These are phyloP conservation scores for Nicotiana rustica DNA, from an alignment of 305 asterid species.

Conservation along the genomic window DNA sequence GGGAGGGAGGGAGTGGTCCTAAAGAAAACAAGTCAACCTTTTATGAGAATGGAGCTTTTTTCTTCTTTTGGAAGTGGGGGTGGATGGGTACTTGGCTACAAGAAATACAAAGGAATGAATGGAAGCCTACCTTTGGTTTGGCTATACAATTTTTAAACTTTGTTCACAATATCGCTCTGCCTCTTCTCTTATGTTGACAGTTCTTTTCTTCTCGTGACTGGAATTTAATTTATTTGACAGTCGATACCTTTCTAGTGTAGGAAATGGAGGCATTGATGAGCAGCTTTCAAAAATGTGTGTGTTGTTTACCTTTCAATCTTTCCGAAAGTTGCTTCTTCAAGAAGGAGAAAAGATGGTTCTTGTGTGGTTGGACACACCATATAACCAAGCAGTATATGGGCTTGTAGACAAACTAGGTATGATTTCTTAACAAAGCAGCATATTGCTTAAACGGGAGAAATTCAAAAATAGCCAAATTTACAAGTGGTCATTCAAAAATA, in stretches of 20 bases:
- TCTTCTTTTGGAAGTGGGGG: conserved; percentile 6
- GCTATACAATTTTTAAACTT: background rate
- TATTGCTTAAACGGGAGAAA: background rate
- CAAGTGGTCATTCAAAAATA: too few relatives aligned
- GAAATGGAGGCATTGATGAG: conserved; percentile 61
- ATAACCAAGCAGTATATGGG: conserved; percentile 97
- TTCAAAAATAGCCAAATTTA: too few relatives aligned
- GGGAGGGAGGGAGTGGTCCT: background rate
- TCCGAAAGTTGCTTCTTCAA: conserved; percentile 90
- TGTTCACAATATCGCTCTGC: background rate
- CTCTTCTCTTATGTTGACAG: background rate
- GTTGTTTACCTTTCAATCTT: conserved; percentile 85
- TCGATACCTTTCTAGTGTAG: conserved; percentile 57
- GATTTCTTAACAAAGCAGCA: background rate
- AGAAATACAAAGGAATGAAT: background rate
- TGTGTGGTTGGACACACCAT: conserved; percentile 95
- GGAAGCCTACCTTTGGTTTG: conserved; percentile 15
- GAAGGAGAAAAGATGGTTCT: conserved; percentile 99
- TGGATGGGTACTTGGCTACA: background rate
- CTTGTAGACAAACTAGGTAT: conserved; percentile 94
- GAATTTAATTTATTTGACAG: conserved; percentile 8
- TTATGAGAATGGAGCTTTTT: background rate
- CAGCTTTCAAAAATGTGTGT: conserved; percentile 83
- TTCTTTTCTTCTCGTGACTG: background rate
- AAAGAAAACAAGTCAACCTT: background rate